These are phyloP conservation scores for Asterophora lycoperdoides DNA, from an alignment of 768 basidiomycete species.

Conservation along the genomic window DNA sequence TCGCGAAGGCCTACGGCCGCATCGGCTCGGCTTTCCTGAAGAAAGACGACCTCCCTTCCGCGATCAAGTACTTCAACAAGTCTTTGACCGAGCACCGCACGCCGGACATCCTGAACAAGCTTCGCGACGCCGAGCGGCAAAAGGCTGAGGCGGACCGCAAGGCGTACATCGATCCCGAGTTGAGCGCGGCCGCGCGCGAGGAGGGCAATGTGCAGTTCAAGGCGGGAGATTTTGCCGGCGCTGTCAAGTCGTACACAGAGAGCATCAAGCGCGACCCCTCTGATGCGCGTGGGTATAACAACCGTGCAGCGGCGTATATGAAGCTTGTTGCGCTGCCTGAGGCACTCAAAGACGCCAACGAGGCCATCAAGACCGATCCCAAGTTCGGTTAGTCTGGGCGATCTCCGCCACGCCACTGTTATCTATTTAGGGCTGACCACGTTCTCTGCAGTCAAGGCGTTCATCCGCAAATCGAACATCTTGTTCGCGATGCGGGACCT, in stretches of 20 bases:
- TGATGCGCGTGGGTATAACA: conserved; percentile 94
- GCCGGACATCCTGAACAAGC: conserved; percentile 84
- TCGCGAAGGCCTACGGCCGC: conserved; percentile 93
- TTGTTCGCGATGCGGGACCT: conserved; percentile 89
- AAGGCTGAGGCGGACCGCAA: conserved; percentile 74
- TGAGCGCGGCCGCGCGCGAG: conserved; percentile 79
- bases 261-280: conserved; percentile 92
- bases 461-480: conserved; percentile 89
- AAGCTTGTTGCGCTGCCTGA: conserved; percentile 93
- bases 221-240: conserved; percentile 82
- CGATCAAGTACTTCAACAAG: conserved; percentile 91
- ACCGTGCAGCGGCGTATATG: conserved; percentile 96
- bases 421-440: background rate
- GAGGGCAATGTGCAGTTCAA: conserved; percentile 94
- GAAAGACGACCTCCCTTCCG: conserved; percentile 69
- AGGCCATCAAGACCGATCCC: conserved; percentile 89
- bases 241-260: conserved; percentile 91
- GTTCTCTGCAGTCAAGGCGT: conserved; percentile 69
- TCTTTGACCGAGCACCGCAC: conserved; percentile 96
- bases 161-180: conserved; percentile 84
- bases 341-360: conserved; percentile 92
- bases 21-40: conserved; percentile 81
- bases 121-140: conserved; percentile 75
- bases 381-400: conserved; percentile 56
- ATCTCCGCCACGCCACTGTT: background rate